Base-by-base conservation (phyloP, 305 asterid genomes). In the Rubia peregrina region DNA sequence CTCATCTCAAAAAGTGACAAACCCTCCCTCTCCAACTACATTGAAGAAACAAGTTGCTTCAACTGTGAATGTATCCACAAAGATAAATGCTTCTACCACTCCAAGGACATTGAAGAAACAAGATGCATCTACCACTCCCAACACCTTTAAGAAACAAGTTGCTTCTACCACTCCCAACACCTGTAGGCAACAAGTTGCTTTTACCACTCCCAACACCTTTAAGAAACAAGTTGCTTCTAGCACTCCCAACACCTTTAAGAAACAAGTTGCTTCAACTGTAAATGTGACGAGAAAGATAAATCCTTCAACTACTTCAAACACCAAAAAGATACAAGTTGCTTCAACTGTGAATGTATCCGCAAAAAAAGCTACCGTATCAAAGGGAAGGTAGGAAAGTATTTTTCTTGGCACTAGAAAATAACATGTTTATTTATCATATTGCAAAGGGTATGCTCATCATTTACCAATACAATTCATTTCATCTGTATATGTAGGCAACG, bases 351-450 rank as follows among this genome's bases (percentile, higher is more conserved):
- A 74, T 57, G 55, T 69, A 59, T 81, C 84, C 11, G 40, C 79
- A 72, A 85, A 74, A 73, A 83, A 81, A 68, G 69, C 74, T 72
- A 76, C 75, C 71, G 70, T 22, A 44, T 55, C 80, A 80, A 83
- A 77, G 41, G 97, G 90, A 84, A 90, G 98, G 98, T 92, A 88
- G 76, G 36, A 44, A 24, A 62, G 22, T 72, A 61, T 19, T 46
- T 5, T n/a, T n/a, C 38, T 36, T 72, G 42, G 61, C 42, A 56
- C 38, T 60, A 74, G n/a, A 16, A 63, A 44, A 71, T 51, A 46
- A 57, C 60, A 62, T 69, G 12, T 62, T 33, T 26, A 30, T 6
- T n/a, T n/a, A n/a, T n/a, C 41, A 24, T 60, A 60, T 60, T n/a
- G 2, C 6, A 56, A 21, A 60, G 49, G 69, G 22, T 62, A 60